phyloP scores from a whole-genome alignment of 306 rosid species.

The Luffa aegyptiaca region DNA sequence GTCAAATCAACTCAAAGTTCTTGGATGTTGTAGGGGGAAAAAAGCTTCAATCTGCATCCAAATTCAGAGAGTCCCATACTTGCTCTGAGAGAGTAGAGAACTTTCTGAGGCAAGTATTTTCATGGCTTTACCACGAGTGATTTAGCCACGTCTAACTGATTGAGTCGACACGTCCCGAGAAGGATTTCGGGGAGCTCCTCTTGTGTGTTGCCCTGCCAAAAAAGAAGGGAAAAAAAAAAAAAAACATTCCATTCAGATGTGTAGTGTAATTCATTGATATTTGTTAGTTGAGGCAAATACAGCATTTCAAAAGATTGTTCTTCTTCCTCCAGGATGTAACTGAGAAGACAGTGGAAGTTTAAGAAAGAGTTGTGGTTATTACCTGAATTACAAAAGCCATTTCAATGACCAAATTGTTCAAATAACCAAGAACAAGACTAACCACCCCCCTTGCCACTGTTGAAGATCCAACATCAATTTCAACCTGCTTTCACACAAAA shows the following conservation, averaged over 20 bases:
- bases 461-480: conserved; percentile 67
- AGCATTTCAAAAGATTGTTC: neutral
- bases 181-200: conserved; percentile 83
- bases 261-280: neutral
- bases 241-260: neutral
- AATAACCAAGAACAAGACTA: conserved; percentile 84
- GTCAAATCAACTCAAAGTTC: neutral
- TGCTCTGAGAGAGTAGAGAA: neutral
- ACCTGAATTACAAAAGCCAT: conserved; percentile 95
- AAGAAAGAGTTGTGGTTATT: neutral
- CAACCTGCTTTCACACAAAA: conserved; percentile 30
- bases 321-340: neutral
- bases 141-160: conserved; percentile 63
- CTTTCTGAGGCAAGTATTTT: neutral
- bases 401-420: conserved; percentile 81
- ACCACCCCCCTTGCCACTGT: conserved; percentile 79
- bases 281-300: neutral
- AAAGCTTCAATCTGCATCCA: neutral
- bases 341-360: neutral
- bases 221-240: neutral
- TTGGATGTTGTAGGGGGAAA: neutral
- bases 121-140: conserved; percentile 29
- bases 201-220: conserved; percentile 56
- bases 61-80: neutral
- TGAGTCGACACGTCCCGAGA: conserved; percentile 74